Base-by-base conservation (phyloP, 331 rosid genomes). In the Erythrophleum ivorense region DNA sequence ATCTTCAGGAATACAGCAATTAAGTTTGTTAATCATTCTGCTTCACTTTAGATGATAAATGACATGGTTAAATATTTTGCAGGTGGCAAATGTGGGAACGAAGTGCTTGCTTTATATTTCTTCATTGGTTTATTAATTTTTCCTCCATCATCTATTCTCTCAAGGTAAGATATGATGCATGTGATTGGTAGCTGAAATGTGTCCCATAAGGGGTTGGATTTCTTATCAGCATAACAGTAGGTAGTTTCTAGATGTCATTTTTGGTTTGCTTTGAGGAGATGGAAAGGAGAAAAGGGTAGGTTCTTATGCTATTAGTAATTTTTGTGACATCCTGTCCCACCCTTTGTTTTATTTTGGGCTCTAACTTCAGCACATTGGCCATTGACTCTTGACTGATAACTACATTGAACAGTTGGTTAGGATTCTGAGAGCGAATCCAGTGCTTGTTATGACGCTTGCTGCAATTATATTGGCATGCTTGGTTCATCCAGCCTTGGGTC, bases 401-500 rank as follows among this genome's bases (percentile, higher is more conserved):
- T 67, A 53, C 49, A 67, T 85, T 46, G 67, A 86, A 79, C 91
- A 96, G 99, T 89, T 91, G 84, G 75, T 90, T 49, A 87, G 92
- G 87, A 79, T 87, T 87, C 79, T 94, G 78, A 89, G 91, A 83
- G 88, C 85, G 68, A 90, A 90, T 83, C 91, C 91, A 7, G 83
- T 85, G 43, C 87, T 93, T 80, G 90, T 85, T 83, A 90, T 86
- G n/a, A 90, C 90, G 46, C 80, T 93, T 55, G 80, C 87, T 88
- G 94, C 99, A 65, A 90, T 86, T 84, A n/a, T 85, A 71, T 78
- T 96, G 89, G 88, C 88, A 6, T 88, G 97, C 89, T 90, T 96
- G 86, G 89, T 92, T 88, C 98, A 96, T 84, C 98, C 95, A 66
- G 92, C 92, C 5, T 72, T 92, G 55, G 98, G 98, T 73, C 91